Conservation (phyloP, 1,139 yeast species). For the Debaryomyces robertsiae region DNA sequence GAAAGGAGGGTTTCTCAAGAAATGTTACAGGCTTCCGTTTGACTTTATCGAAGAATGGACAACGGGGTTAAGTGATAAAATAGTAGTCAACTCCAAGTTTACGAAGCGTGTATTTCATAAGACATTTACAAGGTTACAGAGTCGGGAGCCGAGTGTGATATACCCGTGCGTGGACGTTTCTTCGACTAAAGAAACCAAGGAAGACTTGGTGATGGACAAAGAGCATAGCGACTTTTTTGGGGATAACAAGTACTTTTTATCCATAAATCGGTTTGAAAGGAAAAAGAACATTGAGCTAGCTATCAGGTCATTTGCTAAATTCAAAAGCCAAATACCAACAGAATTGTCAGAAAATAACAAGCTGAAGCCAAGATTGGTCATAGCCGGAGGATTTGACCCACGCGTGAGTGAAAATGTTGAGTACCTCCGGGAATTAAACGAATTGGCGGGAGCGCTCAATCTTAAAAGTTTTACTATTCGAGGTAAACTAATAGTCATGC, state of each 20-base stretch:
- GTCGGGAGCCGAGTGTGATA: slow-evolving; percentile 64
- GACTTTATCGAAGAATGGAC: slow-evolving; percentile 81
- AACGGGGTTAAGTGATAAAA: slow-evolving; percentile 71
- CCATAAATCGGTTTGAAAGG: slow-evolving; percentile 86
- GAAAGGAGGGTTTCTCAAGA: slow-evolving; percentile 57
- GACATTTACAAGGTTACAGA: slow-evolving; percentile 55
- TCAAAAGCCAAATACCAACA: slow-evolving; percentile 21
- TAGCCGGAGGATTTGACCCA: slow-evolving; percentile 93
- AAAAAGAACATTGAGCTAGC: slow-evolving; percentile 85
- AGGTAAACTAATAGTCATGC: slow-evolving; percentile 44
- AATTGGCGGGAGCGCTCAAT: slow-evolving; percentile 46
- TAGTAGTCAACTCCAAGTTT: slow-evolving; percentile 86
- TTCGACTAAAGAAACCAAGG: slow-evolving; percentile 19
- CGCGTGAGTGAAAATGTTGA: slow-evolving; percentile 75
- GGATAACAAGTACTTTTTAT: slow-evolving; percentile 52
- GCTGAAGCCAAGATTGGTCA: slow-evolving; percentile 48
- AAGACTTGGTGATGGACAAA: slow-evolving; percentile 22
- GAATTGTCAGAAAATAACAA: slow-evolving; percentile 6
- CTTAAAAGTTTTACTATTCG: slow-evolving; percentile 52
- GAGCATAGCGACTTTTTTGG: slow-evolving; percentile 35
- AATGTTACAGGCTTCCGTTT: slow-evolving; percentile 76
- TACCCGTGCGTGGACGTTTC: slow-evolving; percentile 81
- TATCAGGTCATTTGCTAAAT: slow-evolving; percentile 57
- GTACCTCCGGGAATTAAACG: slow-evolving; percentile 63
- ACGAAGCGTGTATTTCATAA: slow-evolving; percentile 69